Evolutionary conservation across 2,329 filamentous ascomycete species (phyloP).

Genomic region (Colletotrichum caudatum): DNA sequence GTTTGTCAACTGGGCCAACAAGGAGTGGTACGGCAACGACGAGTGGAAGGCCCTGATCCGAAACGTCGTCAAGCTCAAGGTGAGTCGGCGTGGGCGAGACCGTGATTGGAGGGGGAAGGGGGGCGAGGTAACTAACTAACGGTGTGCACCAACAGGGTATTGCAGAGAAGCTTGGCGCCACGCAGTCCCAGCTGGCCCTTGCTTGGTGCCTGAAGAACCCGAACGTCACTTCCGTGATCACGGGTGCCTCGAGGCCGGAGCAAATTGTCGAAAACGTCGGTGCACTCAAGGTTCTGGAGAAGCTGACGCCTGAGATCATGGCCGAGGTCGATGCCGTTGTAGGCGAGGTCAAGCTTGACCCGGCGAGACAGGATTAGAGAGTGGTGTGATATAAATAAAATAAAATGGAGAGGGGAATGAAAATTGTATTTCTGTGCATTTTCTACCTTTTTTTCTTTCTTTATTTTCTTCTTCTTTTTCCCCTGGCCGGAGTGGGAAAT

Average conservation of each 20-base stretch:
- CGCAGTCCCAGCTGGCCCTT: constrained; percentile 63
- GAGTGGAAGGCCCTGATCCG: constrained; percentile 66
- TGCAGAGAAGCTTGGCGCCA: constrained; percentile 68
- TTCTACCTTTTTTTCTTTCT: background rate
- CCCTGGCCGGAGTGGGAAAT: constrained; percentile 12
- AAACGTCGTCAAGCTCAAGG: constrained; percentile 57
- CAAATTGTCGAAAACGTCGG: constrained; percentile 65
- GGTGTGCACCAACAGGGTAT: constrained; percentile 53
- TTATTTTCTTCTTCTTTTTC: background rate
- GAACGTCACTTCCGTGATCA: constrained; percentile 66
- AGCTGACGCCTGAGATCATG: constrained; percentile 63
- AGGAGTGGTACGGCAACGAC: constrained; percentile 64
- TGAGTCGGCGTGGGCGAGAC: constrained; percentile 24
- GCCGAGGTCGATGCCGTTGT: constrained; percentile 62
- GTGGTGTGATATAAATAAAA: constrained; percentile 16
- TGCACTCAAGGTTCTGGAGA: constrained; percentile 59
- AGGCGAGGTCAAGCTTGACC: constrained; percentile 41
- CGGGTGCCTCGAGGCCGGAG: constrained; percentile 63
- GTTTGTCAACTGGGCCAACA: constrained; percentile 66
- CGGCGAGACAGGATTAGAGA: constrained; percentile 42
- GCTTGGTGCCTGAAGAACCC: constrained; percentile 67
- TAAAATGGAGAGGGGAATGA: background rate
- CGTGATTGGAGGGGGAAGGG: background rate
- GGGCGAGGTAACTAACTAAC: constrained; percentile 20
- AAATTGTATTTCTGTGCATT: constrained; percentile 10